Percentiles rank a stretch among this genome's conserved stretches.
Conservation (phyloP, 2,329 filamentous ascomycete genomes). For the Aspergillus aculeatus region DNA sequence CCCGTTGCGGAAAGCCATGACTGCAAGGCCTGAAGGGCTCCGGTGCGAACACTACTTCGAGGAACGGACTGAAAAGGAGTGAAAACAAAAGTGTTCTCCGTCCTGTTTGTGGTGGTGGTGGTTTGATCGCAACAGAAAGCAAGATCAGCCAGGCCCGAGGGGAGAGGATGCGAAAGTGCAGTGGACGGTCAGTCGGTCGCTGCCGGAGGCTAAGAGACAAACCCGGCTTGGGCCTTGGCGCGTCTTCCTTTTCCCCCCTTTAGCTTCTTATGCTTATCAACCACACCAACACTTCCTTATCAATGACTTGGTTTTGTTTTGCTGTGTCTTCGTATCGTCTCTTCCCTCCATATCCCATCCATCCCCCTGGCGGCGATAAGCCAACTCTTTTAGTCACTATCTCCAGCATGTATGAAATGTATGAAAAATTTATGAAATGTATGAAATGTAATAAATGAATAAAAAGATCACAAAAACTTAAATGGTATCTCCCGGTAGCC, state of each 20-base stretch:
- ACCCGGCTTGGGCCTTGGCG: neutral
- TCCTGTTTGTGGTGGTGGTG: no score
- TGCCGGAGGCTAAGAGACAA: neutral
- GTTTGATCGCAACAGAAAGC: neutral
- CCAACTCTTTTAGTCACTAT: neutral
- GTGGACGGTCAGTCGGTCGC: neutral
- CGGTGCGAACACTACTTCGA: neutral
- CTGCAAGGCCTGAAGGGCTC: slow-evolving; percentile 5
- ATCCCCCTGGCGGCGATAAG: neutral
- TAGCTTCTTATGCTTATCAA: neutral
- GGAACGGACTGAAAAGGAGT: neutral
- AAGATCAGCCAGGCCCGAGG: neutral
- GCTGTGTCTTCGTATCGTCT: neutral
- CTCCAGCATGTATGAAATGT: neutral
- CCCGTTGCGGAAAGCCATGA: slow-evolving; percentile 43
- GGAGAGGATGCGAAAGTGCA: no score
- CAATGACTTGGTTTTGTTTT: neutral
- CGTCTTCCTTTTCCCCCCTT: neutral
- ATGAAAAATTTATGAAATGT: neutral
- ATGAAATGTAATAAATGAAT: slow-evolving; percentile 7
- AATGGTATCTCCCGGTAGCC: slow-evolving; percentile 36
- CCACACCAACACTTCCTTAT: neutral
- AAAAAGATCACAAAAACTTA: slow-evolving; percentile 16
- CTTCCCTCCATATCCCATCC: neutral
- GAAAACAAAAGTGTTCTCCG: neutral